phyloP scores from a whole-genome alignment of 805 yeast species.

The Barnettozyma salicaria region DNA sequence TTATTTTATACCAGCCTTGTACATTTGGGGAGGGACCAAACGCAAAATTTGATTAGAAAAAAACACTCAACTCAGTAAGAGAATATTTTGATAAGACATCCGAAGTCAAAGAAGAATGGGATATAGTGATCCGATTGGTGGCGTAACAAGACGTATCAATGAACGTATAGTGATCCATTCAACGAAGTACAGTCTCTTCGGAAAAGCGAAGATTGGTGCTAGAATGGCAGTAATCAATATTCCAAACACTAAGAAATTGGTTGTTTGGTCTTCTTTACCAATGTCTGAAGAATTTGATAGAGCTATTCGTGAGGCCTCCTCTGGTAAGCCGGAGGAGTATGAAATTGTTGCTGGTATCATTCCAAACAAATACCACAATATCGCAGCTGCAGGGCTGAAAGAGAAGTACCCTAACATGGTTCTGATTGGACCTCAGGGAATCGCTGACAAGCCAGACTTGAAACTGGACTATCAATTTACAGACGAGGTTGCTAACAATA shows the following conservation, averaged over 20 bases:
- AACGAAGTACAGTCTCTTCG: conserved; percentile 28
- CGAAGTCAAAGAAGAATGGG: conserved; percentile 29
- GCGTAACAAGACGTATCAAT: conserved; percentile 32
- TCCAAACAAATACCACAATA: conserved; percentile 60
- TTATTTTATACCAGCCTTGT: too few relatives aligned
- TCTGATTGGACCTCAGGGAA: conserved; percentile 45
- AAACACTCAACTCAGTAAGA: too few relatives aligned
- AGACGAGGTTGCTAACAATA: conserved; percentile 31
- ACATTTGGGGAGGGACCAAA: too few relatives aligned
- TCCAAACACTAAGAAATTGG: conserved; percentile 27
- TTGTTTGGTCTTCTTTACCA: conserved; percentile 58
- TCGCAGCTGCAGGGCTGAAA: conserved; percentile 53
- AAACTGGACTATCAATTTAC: conserved; percentile 37
- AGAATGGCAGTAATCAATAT: conserved; percentile 34
- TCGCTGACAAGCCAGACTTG: conserved; percentile 30
- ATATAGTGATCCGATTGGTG: conserved; percentile 34
- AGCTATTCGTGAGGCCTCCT: conserved; percentile 33
- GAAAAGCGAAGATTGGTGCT: conserved; percentile 31
- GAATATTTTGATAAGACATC: too few relatives aligned
- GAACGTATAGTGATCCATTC: conserved; percentile 31
- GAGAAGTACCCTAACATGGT: conserved; percentile 43
- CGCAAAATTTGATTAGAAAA: too few relatives aligned
- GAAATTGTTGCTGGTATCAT: conserved; percentile 47
- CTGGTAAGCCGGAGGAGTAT: conserved; percentile 28
- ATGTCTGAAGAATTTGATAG: conserved; percentile 40